Evolutionary conservation across 2,329 filamentous ascomycete species (phyloP), one percentile per base, ranked within the genome.

Genomic region (Exophiala aquamarina): DNA sequence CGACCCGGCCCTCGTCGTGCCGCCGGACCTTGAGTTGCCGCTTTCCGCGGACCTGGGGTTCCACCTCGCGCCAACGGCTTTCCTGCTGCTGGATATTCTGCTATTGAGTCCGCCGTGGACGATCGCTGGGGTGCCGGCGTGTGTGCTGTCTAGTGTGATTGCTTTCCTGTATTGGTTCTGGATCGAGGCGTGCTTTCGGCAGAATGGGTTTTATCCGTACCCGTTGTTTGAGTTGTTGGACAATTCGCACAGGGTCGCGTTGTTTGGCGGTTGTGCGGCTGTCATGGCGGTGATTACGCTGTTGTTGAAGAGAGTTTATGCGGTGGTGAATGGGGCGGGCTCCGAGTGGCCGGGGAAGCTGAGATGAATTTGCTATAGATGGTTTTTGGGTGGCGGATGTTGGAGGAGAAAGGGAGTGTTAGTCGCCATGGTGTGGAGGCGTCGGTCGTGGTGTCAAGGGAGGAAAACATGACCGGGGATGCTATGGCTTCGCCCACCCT

Each of bases 161-260:
- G 80, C 81, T 1, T 74, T 82, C 49, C 66, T 68, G 5, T 84
- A 84, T 59, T 84, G 81, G 80, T 73, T 77, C 54, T 84, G 81
- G 81, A 75, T 84, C 44, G 81, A 84, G 64, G 65, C 69, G 32
- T 84, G 81, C 63, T 83, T 76, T 54, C 59, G 64, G 9, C 67
- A 74, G 45, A 84, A 84, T 57, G 77, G 79, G 44, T 83, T 76
- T 66, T 83, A 76, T 52, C 89, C 90, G 0, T 95, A 96, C 66
- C 90, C 91, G 1, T 77, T 95, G 19, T 92, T 96, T 55, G 83
- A 75, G 7, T 64, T 87, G 35, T 70, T 94, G 33, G 76, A 74
- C 40, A 86, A 82, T 0, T 63, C 71, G 39, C 83, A 89, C 61
- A 79, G 91, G 15, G 70, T 83, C 7, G 68, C 79, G 0, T 71